phyloP scores from a whole-genome alignment of 306 rosid genomes.

The Trichosanthes cucumerina region DNA sequence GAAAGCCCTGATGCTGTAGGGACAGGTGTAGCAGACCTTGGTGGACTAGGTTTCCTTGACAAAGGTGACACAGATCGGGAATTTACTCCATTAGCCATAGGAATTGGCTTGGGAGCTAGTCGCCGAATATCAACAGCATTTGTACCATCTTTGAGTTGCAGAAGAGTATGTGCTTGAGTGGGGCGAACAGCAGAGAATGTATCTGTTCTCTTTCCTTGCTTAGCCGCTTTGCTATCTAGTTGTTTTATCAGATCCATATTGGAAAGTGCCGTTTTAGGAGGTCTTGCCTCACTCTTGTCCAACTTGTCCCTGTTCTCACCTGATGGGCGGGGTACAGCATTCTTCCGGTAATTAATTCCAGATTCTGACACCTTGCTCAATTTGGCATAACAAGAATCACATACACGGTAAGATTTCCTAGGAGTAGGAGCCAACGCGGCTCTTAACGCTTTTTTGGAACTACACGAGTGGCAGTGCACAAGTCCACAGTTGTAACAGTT shows the following conservation, averaged over 20 bases:
- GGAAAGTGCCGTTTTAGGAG: conserved; percentile 71
- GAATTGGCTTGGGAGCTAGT: conserved; percentile 59
- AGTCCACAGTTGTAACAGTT: conserved; percentile 97
- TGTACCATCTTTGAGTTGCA: conserved; percentile 79
- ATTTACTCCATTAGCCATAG: conserved; percentile 63
- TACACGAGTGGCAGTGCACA: conserved; percentile 88
- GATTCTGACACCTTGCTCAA: conserved; percentile 60
- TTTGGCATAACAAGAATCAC: conserved; percentile 74
- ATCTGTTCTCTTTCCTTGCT: conserved; percentile 87
- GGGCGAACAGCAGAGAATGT: conserved; percentile 66
- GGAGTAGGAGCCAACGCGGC: conserved; percentile 96
- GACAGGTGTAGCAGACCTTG: conserved; percentile 89
- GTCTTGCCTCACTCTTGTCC: conserved; percentile 71
- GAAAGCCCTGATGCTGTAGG: conserved; percentile 95
- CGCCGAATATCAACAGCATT: conserved; percentile 58
- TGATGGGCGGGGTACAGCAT: conserved; percentile 66
- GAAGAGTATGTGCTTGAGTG: conserved; percentile 59
- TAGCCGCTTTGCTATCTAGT: conserved; percentile 86
- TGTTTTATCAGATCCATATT: conserved; percentile 94
- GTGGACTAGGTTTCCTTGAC: conserved; percentile 84
- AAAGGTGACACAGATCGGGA: conserved; percentile 88
- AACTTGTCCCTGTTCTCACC: conserved; percentile 92
- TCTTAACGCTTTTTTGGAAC: conserved; percentile 73
- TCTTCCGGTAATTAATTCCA: conserved; percentile 45
- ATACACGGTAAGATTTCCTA: conserved; percentile 89